phyloP scores from a whole-genome alignment of 805 yeast genomes.

The Zygosaccharomyces bailii region DNA sequence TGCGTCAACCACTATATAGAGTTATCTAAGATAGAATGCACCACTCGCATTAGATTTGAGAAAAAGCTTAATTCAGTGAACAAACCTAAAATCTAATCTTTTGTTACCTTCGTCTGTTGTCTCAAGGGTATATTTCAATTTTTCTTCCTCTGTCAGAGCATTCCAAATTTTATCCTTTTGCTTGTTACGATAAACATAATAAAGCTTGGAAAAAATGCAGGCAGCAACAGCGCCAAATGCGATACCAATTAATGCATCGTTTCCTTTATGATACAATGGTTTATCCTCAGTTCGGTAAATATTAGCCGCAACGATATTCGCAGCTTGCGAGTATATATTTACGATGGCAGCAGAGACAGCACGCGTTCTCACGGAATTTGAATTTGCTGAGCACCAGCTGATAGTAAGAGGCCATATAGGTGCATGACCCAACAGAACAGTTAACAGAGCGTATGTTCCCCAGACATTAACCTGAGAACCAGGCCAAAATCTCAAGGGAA shows the following conservation, averaged over 20 bases:
- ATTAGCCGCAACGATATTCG: conserved; percentile 51
- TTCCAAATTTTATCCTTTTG: conserved; percentile 50
- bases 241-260: conserved; percentile 39
- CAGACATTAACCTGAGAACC: conserved; percentile 38
- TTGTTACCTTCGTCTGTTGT: conserved; percentile 55
- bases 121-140: conserved; percentile 42
- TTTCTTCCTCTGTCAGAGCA: conserved; percentile 46
- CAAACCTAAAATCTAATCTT: conserved; percentile 57
- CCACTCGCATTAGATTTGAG: too few relatives aligned
- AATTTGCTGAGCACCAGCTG: conserved; percentile 58
- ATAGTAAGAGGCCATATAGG: conserved; percentile 53
- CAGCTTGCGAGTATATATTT: conserved; percentile 63
- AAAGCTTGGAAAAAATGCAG: conserved; percentile 26
- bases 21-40: too few relatives aligned
- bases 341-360: conserved; percentile 61
- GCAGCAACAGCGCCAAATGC: conserved; percentile 35
- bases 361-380: conserved; percentile 57
- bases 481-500: conserved; percentile 38
- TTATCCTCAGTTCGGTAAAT: conserved; percentile 54
- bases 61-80: too few relatives aligned
- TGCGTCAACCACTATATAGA: too few relatives aligned
- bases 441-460: conserved; percentile 40
- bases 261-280: conserved; percentile 62
- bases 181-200: conserved; percentile 39
- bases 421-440: conserved; percentile 39